Conservation (phyloP, 2,329 filamentous ascomycete species). For the Zasmidium citrigriseum region DNA sequence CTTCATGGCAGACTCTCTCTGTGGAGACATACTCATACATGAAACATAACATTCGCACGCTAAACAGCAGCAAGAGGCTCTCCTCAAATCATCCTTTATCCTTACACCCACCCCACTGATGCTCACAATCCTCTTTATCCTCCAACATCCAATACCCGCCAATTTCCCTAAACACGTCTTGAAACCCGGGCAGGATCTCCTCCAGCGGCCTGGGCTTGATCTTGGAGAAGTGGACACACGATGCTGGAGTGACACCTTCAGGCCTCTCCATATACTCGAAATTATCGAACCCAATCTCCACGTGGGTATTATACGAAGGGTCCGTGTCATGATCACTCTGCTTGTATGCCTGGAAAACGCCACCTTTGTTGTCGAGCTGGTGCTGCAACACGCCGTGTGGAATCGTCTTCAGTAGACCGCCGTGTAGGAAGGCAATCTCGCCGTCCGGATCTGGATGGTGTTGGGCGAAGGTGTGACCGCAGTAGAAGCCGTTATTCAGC, state of each 20-base stretch:
- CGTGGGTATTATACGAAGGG: neutral
- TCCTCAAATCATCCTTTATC: too few species aligned
- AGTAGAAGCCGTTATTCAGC: conserved; percentile 23
- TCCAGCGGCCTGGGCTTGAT: conserved; percentile 18
- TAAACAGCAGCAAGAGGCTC: too few species aligned
- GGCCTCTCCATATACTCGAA: conserved; percentile 6
- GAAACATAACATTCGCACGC: too few species aligned
- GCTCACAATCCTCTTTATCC: neutral
- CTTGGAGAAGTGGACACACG: conserved; percentile 20
- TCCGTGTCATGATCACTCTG: conserved; percentile 8
- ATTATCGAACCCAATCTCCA: conserved; percentile 7
- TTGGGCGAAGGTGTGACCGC: conserved; percentile 36
- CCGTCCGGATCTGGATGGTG: conserved; percentile 35
- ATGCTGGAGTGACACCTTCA: conserved; percentile 8
- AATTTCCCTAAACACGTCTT: conserved; percentile 20
- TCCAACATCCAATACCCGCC: conserved; percentile 25
- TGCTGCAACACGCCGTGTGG: conserved; percentile 21
- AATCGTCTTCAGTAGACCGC: conserved; percentile 33
- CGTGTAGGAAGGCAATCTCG: conserved; percentile 33
- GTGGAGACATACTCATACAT: too few species aligned
- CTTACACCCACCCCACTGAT: too few species aligned
- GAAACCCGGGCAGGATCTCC: conserved; percentile 20
- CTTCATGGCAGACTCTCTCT: too few species aligned
- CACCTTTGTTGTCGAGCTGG: conserved; percentile 23
- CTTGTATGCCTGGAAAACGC: conserved; percentile 32